Base-by-base conservation (phyloP, 495 filamentous ascomycete genomes). In the Lasiosphaeria hispida region DNA sequence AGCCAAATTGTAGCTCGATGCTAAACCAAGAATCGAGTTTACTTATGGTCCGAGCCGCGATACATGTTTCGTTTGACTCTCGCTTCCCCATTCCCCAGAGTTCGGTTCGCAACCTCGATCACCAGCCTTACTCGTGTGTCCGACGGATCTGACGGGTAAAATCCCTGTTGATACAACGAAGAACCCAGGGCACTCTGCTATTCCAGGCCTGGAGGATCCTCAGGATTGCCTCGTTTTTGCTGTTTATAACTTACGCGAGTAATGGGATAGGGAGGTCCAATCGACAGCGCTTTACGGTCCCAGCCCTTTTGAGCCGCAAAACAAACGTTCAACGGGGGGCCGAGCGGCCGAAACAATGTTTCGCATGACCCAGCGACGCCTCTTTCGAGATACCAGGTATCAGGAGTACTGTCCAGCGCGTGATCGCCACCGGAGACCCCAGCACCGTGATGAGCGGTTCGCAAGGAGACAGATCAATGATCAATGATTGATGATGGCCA, bases 371-470 rank as follows among this genome's bases (percentile, higher is more conserved):
- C 13, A 7, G 42, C 10, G 23, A 30, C 23, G 23, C 23, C 23
- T 30, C 23, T 30, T 48, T 14, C 39, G 19, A 13, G n/a, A 41
- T 42, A 53, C 58, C 58, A 47, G 58, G 58, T 60, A 50, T 60
- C 58, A 60, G 37, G 39, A 42, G 23, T 40, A 49, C 14, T 48
- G 19, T 23, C 38, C 11, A 18, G 34, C 34, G 57, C 43, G 33
- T 60, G 58, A 60, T 60, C 58, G 43, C n/a, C 58, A n/a, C 43
- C 42, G 51, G 58, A 50, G 52, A 55, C 14, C 44, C 40, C 17
- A 40, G 43, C 11, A 59, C 44, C 52, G 52, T 43, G 49, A 18
- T 0, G 38, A 35, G 3, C 17, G 45, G 17, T 10, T 2, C 35
- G 45, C n/a, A n/a, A 30, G 38, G 14, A 4, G 5, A 23, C 18